phyloP scores from a whole-genome alignment of 2,329 filamentous ascomycete genomes.

The Fusarium staphyleae region DNA sequence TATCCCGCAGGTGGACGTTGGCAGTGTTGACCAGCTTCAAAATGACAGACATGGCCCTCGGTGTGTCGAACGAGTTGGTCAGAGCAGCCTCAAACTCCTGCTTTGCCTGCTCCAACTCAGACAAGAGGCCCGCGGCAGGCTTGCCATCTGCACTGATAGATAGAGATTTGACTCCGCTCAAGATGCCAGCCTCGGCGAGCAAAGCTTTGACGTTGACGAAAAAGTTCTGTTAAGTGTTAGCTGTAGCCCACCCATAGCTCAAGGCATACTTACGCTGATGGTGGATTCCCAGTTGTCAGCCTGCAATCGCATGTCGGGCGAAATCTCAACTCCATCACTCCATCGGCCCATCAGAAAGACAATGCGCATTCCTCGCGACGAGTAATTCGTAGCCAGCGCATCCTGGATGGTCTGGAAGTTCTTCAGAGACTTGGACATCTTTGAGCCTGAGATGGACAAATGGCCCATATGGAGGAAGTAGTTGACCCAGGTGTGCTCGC shows the following conservation, averaged over 20 bases:
- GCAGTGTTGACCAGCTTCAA: slow-evolving; percentile 78
- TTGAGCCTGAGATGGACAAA: slow-evolving; percentile 81
- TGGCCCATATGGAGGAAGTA: slow-evolving; percentile 98
- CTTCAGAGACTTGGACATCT: slow-evolving; percentile 96
- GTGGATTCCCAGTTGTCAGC: slow-evolving; percentile 82
- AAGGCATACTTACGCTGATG: slow-evolving; percentile 62
- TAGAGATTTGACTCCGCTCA: slow-evolving; percentile 48
- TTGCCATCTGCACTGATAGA: slow-evolving; percentile 46
- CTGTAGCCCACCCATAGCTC: not conserved
- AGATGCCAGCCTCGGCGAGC: slow-evolving; percentile 53
- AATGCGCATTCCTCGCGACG: slow-evolving; percentile 79
- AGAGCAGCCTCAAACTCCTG: slow-evolving; percentile 66
- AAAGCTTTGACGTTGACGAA: slow-evolving; percentile 65
- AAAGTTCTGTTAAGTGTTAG: slow-evolving; percentile 57
- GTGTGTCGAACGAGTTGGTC: slow-evolving; percentile 87
- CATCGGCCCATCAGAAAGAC: slow-evolving; percentile 88
- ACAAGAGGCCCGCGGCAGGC: slow-evolving; percentile 45
- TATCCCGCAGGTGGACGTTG: slow-evolving; percentile 66
- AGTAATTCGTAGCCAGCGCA: slow-evolving; percentile 74
- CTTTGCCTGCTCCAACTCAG: slow-evolving; percentile 61
- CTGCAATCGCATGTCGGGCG: slow-evolving; percentile 77
- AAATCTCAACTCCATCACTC: slow-evolving; percentile 92
- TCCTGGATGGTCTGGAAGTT: slow-evolving; percentile 95
- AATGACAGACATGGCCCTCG: slow-evolving; percentile 78
- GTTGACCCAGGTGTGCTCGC: slow-evolving; percentile 82